Conservation (phyloP, 495 filamentous ascomycete genomes). For the Daldinia decipiens region DNA sequence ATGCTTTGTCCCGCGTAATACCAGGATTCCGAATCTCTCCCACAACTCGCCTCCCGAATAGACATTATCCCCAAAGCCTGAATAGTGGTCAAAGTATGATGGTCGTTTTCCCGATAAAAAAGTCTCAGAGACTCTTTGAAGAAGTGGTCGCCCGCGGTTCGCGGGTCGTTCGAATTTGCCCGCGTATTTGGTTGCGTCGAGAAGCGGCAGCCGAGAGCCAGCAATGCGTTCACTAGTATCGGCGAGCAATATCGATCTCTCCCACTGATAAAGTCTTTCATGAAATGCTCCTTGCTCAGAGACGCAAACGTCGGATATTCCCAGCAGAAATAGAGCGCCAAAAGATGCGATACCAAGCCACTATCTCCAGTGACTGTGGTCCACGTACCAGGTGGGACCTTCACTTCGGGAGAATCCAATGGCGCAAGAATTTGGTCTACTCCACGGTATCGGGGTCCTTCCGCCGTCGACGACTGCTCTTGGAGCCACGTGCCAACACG, state of each 20-base stretch:
- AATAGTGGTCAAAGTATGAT: conserved; percentile 75
- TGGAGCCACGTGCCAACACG: conserved; percentile 56
- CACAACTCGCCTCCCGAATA: conserved; percentile 70
- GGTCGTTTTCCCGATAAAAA: conserved; percentile 65
- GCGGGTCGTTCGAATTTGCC: conserved; percentile 66
- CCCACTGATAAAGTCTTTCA: conserved; percentile 68
- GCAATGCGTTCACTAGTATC: conserved; percentile 78
- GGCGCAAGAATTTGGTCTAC: conserved; percentile 54
- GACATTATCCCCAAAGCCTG: conserved; percentile 83
- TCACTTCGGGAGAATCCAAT: conserved; percentile 47
- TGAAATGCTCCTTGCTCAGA: conserved; percentile 77
- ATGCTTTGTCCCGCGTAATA: conserved; percentile 74
- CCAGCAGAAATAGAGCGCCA: conserved; percentile 83
- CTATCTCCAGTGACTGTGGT: conserved; percentile 68
- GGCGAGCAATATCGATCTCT: conserved; percentile 72
- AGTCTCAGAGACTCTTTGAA: conserved; percentile 72
- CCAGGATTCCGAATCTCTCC: conserved; percentile 72
- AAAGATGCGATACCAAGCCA: conserved; percentile 68
- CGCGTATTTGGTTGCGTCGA: conserved; percentile 72
- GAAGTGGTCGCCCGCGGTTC: conserved; percentile 77
- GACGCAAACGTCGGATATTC: conserved; percentile 79
- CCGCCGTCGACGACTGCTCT: conserved; percentile 37
- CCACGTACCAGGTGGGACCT: conserved; percentile 62
- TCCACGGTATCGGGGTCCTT: conserved; percentile 43
- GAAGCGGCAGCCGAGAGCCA: conserved; percentile 78